Percentiles rank a stretch among this genome's conserved stretches.
phyloP scores from a whole-genome alignment of 495 filamentous ascomycete species.

The Penicillium waksmanii region DNA sequence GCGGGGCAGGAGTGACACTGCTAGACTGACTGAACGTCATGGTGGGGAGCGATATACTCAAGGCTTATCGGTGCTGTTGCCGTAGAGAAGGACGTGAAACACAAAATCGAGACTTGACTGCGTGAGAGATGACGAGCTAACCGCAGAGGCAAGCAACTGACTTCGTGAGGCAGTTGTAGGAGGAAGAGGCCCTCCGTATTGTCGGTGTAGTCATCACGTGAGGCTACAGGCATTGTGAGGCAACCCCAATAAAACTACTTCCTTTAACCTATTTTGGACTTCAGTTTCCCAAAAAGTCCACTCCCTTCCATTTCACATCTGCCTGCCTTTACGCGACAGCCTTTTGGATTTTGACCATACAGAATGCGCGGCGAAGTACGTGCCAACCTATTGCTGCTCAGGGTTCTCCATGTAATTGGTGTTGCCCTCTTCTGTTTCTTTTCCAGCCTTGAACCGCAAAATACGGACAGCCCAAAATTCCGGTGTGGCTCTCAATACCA shows the following conservation, averaged over 20 bases:
- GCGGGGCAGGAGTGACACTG: conserved; percentile 9
- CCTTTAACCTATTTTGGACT: neutral
- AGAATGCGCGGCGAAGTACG: conserved; percentile 44
- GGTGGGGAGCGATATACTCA: conserved; percentile 13
- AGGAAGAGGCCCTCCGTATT: no score
- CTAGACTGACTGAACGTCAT: conserved; percentile 12
- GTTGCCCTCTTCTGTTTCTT: neutral
- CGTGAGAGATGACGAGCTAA: conserved; percentile 17
- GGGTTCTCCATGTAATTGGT: conserved; percentile 18
- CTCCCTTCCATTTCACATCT: conserved; percentile 2
- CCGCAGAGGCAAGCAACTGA: conserved; percentile 2
- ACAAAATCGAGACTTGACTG: conserved; percentile 15
- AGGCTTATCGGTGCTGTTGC: conserved; percentile 9
- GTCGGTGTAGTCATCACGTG: no score
- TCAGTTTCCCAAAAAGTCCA: neutral
- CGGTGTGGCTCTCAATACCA: conserved; percentile 16
- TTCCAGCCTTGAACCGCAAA: neutral
- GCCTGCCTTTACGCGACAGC: neutral
- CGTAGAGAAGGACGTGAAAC: neutral
- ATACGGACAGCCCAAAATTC: conserved; percentile 4
- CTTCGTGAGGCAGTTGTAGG: no score
- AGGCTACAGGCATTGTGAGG: no score
- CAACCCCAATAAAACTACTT: no score
- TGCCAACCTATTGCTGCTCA: conserved; percentile 1
- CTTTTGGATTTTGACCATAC: conserved; percentile 3